Base-by-base conservation (phyloP, 768 basidiomycete genomes). In the Candolleomyces eurysporus region DNA sequence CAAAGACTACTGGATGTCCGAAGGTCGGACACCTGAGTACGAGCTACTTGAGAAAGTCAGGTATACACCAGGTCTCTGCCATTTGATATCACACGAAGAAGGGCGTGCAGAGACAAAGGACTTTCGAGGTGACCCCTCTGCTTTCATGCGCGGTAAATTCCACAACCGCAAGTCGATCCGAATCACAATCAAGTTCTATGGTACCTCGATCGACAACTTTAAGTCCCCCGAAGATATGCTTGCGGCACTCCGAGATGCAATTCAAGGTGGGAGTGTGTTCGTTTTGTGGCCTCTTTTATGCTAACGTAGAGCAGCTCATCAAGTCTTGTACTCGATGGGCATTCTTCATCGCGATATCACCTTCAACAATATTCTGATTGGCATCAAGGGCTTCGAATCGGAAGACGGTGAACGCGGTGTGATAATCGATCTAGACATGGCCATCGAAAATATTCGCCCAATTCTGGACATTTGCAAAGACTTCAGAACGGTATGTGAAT, bases 341-440 rank as follows among this genome's bases (percentile, higher is more conserved):
- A 67, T 73, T 26, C 63, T 73, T 10, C 69, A 73, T 45, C 68
- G 69, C 10, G 72, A 72, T 56, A 64, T 73, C 54, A 69, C 66
- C 48, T 50, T 64, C 13, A 63, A 64, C n/a, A 73, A 73, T 48
- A 67, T 71, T n/a, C 65, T 71, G 13, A 57, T 69, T 21, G 61
- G 61, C 30, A 36, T 26, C 21, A 39, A 39, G 16, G 54, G 58
- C 14, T 31, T 50, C 14, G 14, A 11, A 11, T 52, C 40, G 9
- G 46, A 60, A 62, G 62, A 13, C 22, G 36, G 36, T 7, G 36
- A 36, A 36, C 54, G 54, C 17, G 54, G 54, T n/a, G 40, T 56
- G 39, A 13, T 56, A 11, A 56, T 56, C 32, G 67, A 68, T 48
- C 49, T 66, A n/a, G 65, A 68, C 58, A 21, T 61, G 32, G 65